These are phyloP conservation scores for Mortierella sp. DNA, from an alignment of 371 early-diverging fungal species.

Conservation along the genomic window DNA sequence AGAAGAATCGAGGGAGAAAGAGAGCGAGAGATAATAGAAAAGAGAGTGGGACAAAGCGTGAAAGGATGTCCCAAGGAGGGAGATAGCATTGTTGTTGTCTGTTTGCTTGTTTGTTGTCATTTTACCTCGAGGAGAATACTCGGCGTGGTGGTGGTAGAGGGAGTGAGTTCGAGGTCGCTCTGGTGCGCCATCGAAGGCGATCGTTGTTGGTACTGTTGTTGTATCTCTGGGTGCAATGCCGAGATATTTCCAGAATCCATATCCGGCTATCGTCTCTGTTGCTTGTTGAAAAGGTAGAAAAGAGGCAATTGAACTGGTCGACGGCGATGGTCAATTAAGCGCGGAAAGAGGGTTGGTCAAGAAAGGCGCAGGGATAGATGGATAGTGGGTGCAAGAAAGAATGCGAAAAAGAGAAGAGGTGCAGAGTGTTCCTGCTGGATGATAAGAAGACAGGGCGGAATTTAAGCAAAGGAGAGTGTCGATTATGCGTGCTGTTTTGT, in stretches of 20 bases:
- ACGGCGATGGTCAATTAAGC: neutral
- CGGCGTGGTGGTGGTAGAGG: neutral
- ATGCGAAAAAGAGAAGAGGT: neutral
- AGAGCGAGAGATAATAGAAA: neutral
- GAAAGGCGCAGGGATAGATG: neutral
- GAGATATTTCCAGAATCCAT: slow-evolving; percentile 1
- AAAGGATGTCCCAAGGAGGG: neutral
- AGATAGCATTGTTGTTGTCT: neutral
- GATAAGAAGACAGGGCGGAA: neutral
- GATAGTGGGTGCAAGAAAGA: neutral
- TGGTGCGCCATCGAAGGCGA: slow-evolving; percentile 1
- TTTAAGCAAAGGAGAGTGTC: neutral
- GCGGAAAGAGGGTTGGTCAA: neutral
- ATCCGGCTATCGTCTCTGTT: neutral
- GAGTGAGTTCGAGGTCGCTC: neutral
- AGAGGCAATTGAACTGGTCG: neutral
- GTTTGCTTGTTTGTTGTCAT: neutral
- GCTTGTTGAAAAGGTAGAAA: neutral
- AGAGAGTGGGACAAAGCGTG: neutral
- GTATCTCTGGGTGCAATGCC: neutral
- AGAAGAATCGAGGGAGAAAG: neutral
- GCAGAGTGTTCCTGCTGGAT: neutral
- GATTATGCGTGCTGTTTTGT: neutral
- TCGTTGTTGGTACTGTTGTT: neutral
- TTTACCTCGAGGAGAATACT: slow-evolving; percentile 11